These are phyloP conservation scores for Begonia masoniana DNA, from an alignment of 306 rosid species.

Conservation along the genomic window DNA sequence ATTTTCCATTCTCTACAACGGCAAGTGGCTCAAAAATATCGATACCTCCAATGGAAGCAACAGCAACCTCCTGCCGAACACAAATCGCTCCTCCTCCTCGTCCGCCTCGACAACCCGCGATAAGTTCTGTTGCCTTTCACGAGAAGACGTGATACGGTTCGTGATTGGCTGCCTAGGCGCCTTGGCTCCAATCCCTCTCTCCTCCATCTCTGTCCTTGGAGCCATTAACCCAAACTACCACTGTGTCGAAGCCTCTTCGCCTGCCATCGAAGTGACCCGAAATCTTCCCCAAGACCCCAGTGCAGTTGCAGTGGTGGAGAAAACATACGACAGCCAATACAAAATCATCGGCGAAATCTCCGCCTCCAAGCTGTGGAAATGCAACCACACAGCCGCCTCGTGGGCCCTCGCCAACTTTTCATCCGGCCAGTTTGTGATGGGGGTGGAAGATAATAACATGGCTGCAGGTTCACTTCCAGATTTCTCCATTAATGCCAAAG, in stretches of 20 bases:
- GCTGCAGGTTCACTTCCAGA: constrained; percentile 29
- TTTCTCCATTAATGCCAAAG: constrained; percentile 18
- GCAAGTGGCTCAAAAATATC: constrained; percentile 76
- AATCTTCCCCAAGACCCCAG: constrained; percentile 65
- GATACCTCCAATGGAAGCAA: constrained; percentile 43
- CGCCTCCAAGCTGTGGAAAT: constrained; percentile 86
- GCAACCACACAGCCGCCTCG: constrained; percentile 74
- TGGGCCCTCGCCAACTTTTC: constrained; percentile 90
- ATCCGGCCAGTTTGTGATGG: constrained; percentile 95
- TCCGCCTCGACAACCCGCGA: constrained; percentile 21
- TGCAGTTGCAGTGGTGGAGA: constrained; percentile 73
- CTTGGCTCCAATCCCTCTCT: constrained; percentile 87
- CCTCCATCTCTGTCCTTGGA: constrained; percentile 66
- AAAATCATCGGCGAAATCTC: constrained; percentile 94
- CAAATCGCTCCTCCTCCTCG: constrained; percentile 46
- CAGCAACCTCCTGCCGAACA: constrained; percentile 33
- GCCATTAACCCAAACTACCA: constrained; percentile 60
- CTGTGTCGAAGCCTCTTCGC: constrained; percentile 50
- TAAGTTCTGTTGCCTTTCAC: constrained; percentile 77
- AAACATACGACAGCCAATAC: constrained; percentile 22
- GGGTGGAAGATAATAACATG: constrained; percentile 68
- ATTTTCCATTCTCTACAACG: constrained; percentile 75
- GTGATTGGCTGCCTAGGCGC: constrained; percentile 96
- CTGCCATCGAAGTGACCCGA: constrained; percentile 50
- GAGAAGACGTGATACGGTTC: constrained; percentile 97